Conservation (phyloP, 2,329 filamentous ascomycete genomes). For the Microascus cirrosus region DNA sequence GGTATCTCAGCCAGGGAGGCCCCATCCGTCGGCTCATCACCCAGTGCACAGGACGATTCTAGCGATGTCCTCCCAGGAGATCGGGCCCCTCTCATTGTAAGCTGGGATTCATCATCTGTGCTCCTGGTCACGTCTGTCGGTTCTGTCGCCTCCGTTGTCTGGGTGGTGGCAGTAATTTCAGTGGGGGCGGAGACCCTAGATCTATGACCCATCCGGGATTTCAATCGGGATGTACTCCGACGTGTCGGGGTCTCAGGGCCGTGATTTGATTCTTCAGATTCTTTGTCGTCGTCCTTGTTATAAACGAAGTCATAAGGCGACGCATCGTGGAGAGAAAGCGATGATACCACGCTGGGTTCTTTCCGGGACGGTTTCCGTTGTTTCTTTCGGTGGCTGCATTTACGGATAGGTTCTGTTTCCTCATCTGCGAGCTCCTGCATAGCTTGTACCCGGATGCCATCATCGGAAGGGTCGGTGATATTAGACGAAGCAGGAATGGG, state of each 20-base stretch:
- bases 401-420: not conserved
- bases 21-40: not conserved
- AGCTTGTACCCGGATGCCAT: conserved; percentile 33
- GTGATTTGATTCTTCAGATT: not conserved
- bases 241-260: conserved; percentile 7
- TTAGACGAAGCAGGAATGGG: conserved; percentile 2
- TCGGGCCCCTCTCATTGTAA: not conserved
- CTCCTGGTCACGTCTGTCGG: not conserved
- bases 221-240: not conserved
- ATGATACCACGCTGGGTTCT: not conserved
- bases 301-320: conserved; percentile 4
- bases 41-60: not conserved
- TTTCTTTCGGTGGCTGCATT: not conserved
- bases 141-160: not conserved
- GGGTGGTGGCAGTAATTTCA: not conserved
- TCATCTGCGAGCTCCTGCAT: conserved; percentile 10
- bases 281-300: not conserved
- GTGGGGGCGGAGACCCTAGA: not conserved
- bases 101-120: not conserved
- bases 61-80: not conserved
- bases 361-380: not conserved
- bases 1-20: conserved; percentile 47
- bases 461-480: conserved; percentile 14
- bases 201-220: not conserved
- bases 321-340: conserved; percentile 1